Evolutionary conservation across 2,329 filamentous ascomycete genomes (phyloP).

Genomic region (Amesomyces nigricolor): DNA sequence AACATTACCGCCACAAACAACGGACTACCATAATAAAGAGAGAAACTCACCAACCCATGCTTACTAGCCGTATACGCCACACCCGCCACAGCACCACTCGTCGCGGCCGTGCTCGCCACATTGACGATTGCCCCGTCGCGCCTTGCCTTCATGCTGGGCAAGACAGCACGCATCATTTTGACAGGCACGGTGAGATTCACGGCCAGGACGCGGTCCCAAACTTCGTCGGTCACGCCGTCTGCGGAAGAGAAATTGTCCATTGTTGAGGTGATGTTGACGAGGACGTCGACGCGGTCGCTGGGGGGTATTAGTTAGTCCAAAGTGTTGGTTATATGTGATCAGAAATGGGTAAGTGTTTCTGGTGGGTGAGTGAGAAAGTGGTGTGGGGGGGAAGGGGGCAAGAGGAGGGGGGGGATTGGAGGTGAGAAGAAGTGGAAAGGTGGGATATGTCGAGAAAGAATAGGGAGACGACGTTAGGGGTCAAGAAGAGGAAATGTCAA

Average conservation of each 20-base stretch:
- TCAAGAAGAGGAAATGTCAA: no score
- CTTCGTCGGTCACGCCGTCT: slow-evolving; percentile 34
- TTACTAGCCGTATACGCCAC: slow-evolving; percentile 43
- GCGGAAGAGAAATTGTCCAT: slow-evolving; percentile 38
- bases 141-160: slow-evolving; percentile 37
- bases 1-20: no score
- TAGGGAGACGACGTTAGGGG: no score
- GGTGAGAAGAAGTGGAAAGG: no score
- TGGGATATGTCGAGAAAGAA: no score
- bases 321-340: no score
- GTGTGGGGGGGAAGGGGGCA: no score
- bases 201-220: slow-evolving; percentile 37
- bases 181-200: slow-evolving; percentile 41
- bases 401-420: no score
- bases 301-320: background rate
- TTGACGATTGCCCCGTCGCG: slow-evolving; percentile 40
- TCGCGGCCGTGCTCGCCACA: slow-evolving; percentile 33
- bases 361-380: no score
- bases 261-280: slow-evolving; percentile 42
- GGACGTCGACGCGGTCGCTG: slow-evolving; percentile 34
- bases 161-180: slow-evolving; percentile 39
- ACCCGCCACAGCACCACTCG: slow-evolving; percentile 36
- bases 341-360: no score
- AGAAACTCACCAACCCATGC: slow-evolving; percentile 33
- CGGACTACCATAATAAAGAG: no score